A percentile compares a stretch with the other conserved stretches of the same genome.
These are phyloP conservation scores for Vachellia collinsii DNA, from an alignment of 306 rosid genomes.

Conservation along the genomic window DNA sequence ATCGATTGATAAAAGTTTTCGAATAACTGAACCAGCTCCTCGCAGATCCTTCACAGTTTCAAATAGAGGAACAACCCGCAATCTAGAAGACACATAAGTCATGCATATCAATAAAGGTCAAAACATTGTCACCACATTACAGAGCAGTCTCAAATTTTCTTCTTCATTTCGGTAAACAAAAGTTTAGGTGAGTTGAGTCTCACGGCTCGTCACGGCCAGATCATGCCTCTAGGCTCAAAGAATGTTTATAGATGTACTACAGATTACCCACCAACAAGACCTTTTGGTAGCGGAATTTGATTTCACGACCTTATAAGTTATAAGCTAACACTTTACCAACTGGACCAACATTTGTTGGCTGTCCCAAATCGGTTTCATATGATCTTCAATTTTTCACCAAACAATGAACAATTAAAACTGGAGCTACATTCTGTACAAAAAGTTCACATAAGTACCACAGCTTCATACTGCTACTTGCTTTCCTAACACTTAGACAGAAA, in stretches of 20 bases:
- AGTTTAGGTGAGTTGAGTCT: too few species aligned
- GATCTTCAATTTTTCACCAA: slow-evolving; percentile 22
- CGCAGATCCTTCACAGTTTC: slow-evolving; percentile 94
- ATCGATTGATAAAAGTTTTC: slow-evolving; percentile 79
- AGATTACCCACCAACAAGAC: too few species aligned
- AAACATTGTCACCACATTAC: slow-evolving; percentile 6
- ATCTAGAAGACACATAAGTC: slow-evolving; percentile 45
- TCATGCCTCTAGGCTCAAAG: too few species aligned
- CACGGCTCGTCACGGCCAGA: too few species aligned
- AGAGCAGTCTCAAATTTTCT: slow-evolving; percentile 15
- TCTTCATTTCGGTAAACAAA: too few species aligned
- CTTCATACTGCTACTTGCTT: slow-evolving; percentile 10
- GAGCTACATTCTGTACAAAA: background rate
- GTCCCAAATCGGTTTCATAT: background rate
- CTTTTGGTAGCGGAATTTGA: too few species aligned
- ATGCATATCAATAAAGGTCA: slow-evolving; percentile 28
- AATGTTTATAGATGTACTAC: too few species aligned
- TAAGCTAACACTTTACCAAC: too few species aligned
- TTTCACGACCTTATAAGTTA: too few species aligned
- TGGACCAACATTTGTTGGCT: too few species aligned
- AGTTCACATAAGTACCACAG: slow-evolving; percentile 8
- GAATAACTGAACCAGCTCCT: slow-evolving; percentile 86
- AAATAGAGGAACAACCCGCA: slow-evolving; percentile 95
- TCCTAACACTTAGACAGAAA: background rate
- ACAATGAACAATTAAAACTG: background rate